Evolutionary conservation across 192 early-diverging fungal species (phyloP).

Genomic region (Coemansia sp.): DNA sequence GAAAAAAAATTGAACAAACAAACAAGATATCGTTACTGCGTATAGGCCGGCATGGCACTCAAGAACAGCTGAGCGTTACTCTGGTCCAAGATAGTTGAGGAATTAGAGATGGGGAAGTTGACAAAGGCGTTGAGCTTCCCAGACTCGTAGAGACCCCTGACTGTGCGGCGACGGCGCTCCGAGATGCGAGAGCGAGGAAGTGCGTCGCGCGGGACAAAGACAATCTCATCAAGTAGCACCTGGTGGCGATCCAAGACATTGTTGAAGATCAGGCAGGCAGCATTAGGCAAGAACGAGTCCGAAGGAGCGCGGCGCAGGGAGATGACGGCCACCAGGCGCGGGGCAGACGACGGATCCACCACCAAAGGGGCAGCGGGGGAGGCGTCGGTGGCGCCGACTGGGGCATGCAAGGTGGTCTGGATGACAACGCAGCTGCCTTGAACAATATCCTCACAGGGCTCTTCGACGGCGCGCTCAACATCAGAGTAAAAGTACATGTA

Average conservation of each 20-base stretch:
- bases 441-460: slow-evolving; percentile 58
- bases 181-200: slow-evolving; percentile 68
- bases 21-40: neutral
- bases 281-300: slow-evolving; percentile 52
- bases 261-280: slow-evolving; percentile 66
- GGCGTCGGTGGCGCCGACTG: slow-evolving; percentile 19
- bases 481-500: slow-evolving; percentile 76
- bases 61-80: slow-evolving; percentile 39
- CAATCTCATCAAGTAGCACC: slow-evolving; percentile 73
- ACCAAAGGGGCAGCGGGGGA: neutral
- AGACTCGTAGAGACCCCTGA: slow-evolving; percentile 47
- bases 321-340: slow-evolving; percentile 42
- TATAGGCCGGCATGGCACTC: slow-evolving; percentile 10
- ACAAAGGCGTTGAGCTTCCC: slow-evolving; percentile 47
- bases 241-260: slow-evolving; percentile 73
- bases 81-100: slow-evolving; percentile 28
- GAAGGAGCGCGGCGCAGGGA: slow-evolving; percentile 39
- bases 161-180: slow-evolving; percentile 56
- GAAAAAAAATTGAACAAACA: neutral
- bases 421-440: slow-evolving; percentile 40
- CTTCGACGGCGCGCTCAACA: slow-evolving; percentile 75
- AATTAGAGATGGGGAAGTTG: slow-evolving; percentile 35
- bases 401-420: slow-evolving; percentile 34
- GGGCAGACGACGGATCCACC: neutral
- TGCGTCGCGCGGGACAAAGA: slow-evolving; percentile 60